These are phyloP conservation scores for Chaetomium cochliodes DNA, from an alignment of 495 filamentous ascomycete genomes.

Conservation along the genomic window DNA sequence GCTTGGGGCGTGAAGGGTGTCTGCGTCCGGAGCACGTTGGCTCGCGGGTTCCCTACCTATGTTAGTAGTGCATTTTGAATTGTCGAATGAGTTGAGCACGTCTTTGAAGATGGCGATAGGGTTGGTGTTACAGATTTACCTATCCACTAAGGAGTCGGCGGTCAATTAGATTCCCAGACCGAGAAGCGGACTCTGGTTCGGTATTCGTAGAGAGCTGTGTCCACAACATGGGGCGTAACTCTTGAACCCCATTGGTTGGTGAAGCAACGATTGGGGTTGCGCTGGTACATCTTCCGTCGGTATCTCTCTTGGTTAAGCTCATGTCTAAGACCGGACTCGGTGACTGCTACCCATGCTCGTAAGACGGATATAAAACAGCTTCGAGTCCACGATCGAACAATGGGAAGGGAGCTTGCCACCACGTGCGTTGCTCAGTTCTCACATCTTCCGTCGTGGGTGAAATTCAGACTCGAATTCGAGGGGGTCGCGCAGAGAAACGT, in stretches of 20 bases:
- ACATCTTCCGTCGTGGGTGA: not conserved
- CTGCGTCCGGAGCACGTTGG: too few species aligned
- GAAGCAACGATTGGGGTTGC: not conserved
- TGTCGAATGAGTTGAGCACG: not conserved
- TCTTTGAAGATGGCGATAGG: not conserved
- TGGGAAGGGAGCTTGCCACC: not conserved
- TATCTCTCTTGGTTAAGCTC: constrained; percentile 1
- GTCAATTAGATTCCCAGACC: not conserved
- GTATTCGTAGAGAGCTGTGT: not conserved
- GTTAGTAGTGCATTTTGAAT: not conserved
- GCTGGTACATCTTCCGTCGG: not conserved
- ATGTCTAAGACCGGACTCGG: not conserved
- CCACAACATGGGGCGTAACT: not conserved
- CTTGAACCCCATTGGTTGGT: constrained; percentile 3
- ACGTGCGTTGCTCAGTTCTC: not conserved
- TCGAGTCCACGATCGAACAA: not conserved
- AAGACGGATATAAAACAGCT: constrained; percentile 6
- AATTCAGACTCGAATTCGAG: not conserved
- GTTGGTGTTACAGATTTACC: not conserved
- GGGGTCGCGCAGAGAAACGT: not conserved
- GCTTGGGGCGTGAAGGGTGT: constrained; percentile 33
- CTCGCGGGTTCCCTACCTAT: not conserved
- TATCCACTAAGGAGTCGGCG: not conserved
- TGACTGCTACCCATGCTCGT: not conserved
- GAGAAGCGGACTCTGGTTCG: not conserved